A percentile compares a stretch with the other conserved stretches of the same genome.
Evolutionary conservation across 352 stramenopile species (phyloP).

Genomic region (Pythium utonaiense): DNA sequence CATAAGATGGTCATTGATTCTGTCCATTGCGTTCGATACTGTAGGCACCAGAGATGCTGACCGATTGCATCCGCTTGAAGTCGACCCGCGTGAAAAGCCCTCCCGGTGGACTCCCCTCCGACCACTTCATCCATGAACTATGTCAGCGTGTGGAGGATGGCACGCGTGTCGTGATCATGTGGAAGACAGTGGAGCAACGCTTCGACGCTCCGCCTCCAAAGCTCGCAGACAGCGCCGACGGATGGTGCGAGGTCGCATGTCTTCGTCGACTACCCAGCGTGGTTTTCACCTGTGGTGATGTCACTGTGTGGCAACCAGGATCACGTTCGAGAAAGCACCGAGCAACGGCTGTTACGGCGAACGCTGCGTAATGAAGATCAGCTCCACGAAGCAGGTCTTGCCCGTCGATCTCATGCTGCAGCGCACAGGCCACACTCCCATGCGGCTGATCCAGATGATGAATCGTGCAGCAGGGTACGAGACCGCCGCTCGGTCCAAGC

Average conservation of each 20-base stretch:
- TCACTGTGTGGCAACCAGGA: not conserved
- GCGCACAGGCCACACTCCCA: not conserved
- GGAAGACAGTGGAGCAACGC: slow-evolving; percentile 14
- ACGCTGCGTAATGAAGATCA: slow-evolving; percentile 17
- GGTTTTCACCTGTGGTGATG: no score
- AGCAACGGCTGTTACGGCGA: not conserved
- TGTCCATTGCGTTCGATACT: not conserved
- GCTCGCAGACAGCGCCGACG: slow-evolving; percentile 10
- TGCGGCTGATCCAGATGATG: slow-evolving; percentile 5
- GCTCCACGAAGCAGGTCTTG: slow-evolving; percentile 11
- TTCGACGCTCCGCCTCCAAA: not conserved
- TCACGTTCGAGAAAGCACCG: slow-evolving; percentile 11
- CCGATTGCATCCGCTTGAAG: slow-evolving; percentile 7
- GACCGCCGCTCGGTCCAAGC: not conserved
- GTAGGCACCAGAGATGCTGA: slow-evolving; percentile 7
- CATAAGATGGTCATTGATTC: not conserved
- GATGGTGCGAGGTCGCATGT: slow-evolving; percentile 4
- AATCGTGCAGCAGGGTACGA: not conserved
- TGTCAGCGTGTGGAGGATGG: slow-evolving; percentile 12
- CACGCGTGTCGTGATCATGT: slow-evolving; percentile 13
- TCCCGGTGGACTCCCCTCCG: not conserved
- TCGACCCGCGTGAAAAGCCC: not conserved
- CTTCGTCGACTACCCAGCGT: no score
- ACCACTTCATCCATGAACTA: slow-evolving; percentile 6
- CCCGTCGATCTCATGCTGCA: not conserved